A percentile compares a stretch with the other conserved stretches of the same genome.
Conservation (phyloP, 305 asterid species). For the Fraxinus floribunda region DNA sequence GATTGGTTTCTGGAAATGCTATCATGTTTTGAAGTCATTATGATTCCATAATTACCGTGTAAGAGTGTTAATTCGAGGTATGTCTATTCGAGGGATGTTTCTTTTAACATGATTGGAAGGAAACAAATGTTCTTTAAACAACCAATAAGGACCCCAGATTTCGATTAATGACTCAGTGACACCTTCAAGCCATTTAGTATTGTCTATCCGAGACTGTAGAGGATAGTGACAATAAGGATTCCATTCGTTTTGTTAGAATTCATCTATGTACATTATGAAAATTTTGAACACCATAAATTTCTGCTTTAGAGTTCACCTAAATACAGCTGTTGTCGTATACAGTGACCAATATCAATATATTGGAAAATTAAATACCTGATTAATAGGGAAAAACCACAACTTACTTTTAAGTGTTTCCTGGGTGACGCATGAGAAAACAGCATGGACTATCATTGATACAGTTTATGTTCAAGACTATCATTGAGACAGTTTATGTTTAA, state of each 20-base stretch:
- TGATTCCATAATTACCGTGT: not conserved
- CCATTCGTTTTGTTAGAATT: not conserved
- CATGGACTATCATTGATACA: not conserved
- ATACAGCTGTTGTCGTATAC: not conserved
- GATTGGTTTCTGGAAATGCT: slow-evolving; percentile 8
- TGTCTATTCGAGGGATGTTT: not conserved
- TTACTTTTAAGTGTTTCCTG: not conserved
- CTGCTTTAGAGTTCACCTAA: not conserved
- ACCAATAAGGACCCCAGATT: not conserved
- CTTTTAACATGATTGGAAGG: slow-evolving; percentile 3
- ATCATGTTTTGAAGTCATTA: not conserved
- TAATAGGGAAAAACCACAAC: not conserved
- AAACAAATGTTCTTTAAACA: not conserved
- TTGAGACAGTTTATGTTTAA: not conserved
- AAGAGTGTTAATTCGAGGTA: slow-evolving; percentile 3
- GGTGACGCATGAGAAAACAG: not conserved
- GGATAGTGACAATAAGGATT: not conserved
- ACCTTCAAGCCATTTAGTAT: not conserved
- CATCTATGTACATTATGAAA: not conserved
- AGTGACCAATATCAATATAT: not conserved
- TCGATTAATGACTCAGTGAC: not conserved
- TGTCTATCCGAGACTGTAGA: not conserved
- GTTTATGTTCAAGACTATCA: not conserved
- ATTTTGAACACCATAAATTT: not conserved
- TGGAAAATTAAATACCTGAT: not conserved